Conservation (phyloP, 345 rosid genomes). For the Boechera retrofracta region DNA sequence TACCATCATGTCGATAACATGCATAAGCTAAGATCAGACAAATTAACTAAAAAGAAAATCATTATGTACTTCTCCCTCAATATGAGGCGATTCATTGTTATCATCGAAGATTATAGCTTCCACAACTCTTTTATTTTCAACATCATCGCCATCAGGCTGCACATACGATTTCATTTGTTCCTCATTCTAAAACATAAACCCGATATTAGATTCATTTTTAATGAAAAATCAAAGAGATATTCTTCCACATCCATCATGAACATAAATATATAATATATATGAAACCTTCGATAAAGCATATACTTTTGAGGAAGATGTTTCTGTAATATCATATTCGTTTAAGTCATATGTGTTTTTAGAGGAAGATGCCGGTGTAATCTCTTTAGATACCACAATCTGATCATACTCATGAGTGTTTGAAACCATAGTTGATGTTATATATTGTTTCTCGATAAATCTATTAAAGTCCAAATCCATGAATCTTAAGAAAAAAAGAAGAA, state of each 20-base stretch:
- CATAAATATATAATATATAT: not conserved
- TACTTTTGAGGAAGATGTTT: slow-evolving; percentile 33
- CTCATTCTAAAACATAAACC: slow-evolving; percentile 34
- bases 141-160: not conserved
- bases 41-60: not conserved
- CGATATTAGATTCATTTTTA: slow-evolving; percentile 8
- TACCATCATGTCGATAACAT: not conserved
- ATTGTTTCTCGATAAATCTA: not conserved
- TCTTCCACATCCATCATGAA: not conserved
- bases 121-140: not conserved
- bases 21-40: not conserved
- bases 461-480: not conserved
- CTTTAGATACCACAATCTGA: not conserved
- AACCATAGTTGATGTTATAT: slow-evolving; percentile 11
- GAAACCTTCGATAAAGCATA: slow-evolving; percentile 39
- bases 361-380: not conserved
- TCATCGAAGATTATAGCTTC: not conserved
- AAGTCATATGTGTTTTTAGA: slow-evolving; percentile 1
- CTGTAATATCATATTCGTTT: slow-evolving; percentile 34
- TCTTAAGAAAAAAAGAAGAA: not conserved
- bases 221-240: slow-evolving; percentile 4
- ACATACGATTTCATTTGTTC: slow-evolving; percentile 42
- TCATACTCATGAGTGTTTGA: not conserved
- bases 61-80: not conserved
- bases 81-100: not conserved